Conservation (phyloP, 2,329 filamentous ascomycete genomes). For the Ustilaginoidea virens region DNA sequence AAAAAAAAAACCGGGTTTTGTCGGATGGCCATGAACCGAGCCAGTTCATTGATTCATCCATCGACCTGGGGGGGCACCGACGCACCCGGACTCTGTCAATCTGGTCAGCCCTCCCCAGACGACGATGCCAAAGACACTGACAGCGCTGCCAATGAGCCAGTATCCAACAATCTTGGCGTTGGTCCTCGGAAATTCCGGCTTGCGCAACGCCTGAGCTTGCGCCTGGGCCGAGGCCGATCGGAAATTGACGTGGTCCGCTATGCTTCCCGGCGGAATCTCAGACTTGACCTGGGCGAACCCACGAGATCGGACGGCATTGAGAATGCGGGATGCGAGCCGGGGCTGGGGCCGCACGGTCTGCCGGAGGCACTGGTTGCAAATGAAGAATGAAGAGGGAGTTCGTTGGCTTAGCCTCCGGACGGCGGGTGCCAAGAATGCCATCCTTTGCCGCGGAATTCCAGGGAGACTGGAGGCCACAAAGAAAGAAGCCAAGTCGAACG, state of each 20-base stretch:
- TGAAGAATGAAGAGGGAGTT: conserved; percentile 23
- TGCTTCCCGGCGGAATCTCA: conserved; percentile 12
- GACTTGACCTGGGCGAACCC: conserved; percentile 20
- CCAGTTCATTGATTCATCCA: neutral
- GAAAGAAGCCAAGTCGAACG: too few relatives aligned
- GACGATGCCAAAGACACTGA: conserved; percentile 91
- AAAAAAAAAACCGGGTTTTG: neutral
- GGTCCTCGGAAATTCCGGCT: conserved; percentile 38
- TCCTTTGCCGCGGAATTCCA: too few relatives aligned
- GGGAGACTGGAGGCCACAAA: too few relatives aligned
- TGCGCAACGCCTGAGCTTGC: conserved; percentile 11
- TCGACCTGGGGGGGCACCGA: neutral
- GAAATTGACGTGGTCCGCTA: conserved; percentile 12
- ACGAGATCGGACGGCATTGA: conserved; percentile 24
- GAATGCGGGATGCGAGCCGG: conserved; percentile 21
- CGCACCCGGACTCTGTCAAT: conserved; percentile 87
- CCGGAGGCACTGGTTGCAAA: conserved; percentile 34
- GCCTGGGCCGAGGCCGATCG: conserved; percentile 8
- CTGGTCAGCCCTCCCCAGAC: conserved; percentile 87
- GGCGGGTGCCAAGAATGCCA: conserved; percentile 27
- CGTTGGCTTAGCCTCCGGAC: conserved; percentile 24
- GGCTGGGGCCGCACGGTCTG: conserved; percentile 11
- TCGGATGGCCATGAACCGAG: too few relatives aligned
- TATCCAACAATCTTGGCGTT: conserved; percentile 69
- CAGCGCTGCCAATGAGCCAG: conserved; percentile 84